Evolutionary conservation across 2,329 filamentous ascomycete species (phyloP), one percentile per base, ranked within the genome.

Genomic region (Fusarium algeriense): DNA sequence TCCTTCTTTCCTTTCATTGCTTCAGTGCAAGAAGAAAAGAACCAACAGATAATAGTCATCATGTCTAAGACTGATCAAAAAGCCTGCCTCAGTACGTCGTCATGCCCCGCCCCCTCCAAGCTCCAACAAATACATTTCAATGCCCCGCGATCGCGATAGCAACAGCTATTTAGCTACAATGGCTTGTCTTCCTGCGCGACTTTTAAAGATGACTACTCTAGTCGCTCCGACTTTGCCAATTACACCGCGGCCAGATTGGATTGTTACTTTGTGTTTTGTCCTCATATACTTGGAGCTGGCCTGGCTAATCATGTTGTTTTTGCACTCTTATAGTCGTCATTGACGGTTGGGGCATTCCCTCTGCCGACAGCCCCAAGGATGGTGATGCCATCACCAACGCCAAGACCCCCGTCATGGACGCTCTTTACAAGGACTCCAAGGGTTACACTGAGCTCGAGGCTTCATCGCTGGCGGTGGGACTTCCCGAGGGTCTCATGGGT

Each of bases 401-500:
- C 76, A 88, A 97, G 74, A 98, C 96, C 63, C 96, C 96, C 49
- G 90, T 92, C 81, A 99, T 99, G 96, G 95, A 98, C 83, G 90
- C 89, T 67, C 95, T 99, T 81, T 93, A 91, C 79, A 90, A 92
- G 82, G 92, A 91, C 72, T 85, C 91, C 35, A 91, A 95, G 78
- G 95, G 95, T 69, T 99, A 92, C 85, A 94, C 93, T 72, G 91
- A 97, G 85, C 91, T 99, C 69, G 96, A 99, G 77, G 96, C 96
- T 64, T 98, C 96, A 5, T 98, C 96, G 45, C 89, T 97, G 67
- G 96, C 96, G 48, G 96, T 99, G 73, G 96, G 96, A 74, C 89
- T 99, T 57, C 96, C 96, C 23, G 95, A 99, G 81, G 96, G 96
- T 65, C 87, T 99, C 74, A 99, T 99, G 96, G 96, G 96, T 74